Evolutionary conservation across 1,139 yeast species (phyloP).

Genomic region (Sugiyamaella castrensis): DNA sequence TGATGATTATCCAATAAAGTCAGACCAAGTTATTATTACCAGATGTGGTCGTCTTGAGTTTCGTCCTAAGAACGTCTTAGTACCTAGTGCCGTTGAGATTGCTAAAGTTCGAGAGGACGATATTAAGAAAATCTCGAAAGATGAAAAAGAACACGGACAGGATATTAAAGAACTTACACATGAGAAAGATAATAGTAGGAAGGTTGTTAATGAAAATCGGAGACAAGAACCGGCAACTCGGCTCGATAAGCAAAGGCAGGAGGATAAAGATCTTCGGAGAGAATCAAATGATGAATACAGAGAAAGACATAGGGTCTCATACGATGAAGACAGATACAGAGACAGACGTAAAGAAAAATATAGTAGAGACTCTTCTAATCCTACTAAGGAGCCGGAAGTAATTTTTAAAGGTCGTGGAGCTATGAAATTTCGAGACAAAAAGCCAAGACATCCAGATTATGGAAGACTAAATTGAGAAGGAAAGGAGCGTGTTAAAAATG

Average conservation of each 20-base stretch:
- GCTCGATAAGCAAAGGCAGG: too few relatives aligned
- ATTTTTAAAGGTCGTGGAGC: slow-evolving; percentile 34
- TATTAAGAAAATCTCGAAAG: background rate
- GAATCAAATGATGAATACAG: background rate
- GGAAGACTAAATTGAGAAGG: background rate
- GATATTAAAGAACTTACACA: background rate
- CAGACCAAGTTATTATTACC: slow-evolving; percentile 48
- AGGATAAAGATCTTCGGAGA: too few relatives aligned
- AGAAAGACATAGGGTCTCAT: background rate
- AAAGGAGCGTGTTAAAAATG: too few relatives aligned
- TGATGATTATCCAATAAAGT: slow-evolving; percentile 39
- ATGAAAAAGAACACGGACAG: background rate
- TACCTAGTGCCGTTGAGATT: background rate
- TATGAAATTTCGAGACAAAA: slow-evolving; percentile 29
- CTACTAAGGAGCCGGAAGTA: slow-evolving; percentile 9
- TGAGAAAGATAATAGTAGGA: too few relatives aligned
- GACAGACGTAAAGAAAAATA: background rate
- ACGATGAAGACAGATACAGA: background rate
- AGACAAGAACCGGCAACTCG: too few relatives aligned
- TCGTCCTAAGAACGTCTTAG: slow-evolving; percentile 6
- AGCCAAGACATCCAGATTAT: background rate
- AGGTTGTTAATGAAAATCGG: too few relatives aligned
- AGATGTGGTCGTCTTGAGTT: slow-evolving; percentile 54
- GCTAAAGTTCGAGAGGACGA: background rate
- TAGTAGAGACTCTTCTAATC: background rate